Base-by-base conservation (phyloP, 2,329 filamentous ascomycete genomes). In the Colletotrichum sp. region DNA sequence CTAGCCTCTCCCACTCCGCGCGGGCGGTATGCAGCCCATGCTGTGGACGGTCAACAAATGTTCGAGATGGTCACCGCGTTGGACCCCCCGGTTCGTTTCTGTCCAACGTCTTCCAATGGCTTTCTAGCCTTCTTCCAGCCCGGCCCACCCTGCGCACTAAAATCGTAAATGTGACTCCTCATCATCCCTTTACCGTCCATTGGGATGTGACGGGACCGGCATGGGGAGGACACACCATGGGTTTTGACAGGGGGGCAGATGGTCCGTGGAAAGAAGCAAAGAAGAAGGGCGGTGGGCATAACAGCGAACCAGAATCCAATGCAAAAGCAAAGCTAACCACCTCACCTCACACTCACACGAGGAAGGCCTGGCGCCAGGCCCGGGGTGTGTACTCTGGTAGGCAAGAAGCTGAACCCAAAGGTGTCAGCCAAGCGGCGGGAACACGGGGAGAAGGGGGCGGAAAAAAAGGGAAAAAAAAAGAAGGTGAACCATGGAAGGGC, bases 201-300 rank as follows among this genome's bases (percentile, higher is more conserved):
- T 61, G 34, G 55, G 68, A 70, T 61, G 68, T 63, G 68, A 70
- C 26, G 36, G 57, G 55, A 60, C n/a, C 55, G 36, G 55, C 67
- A 69, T 60, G 68, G 68, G 68, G 55, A 52, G 43, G 43, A 52
- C 43, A 52, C 43, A 52, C 43, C n/a, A 52, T 10, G n/a, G 43
- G 43, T 52, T 52, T 52, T 52, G 43, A 52, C 43, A 52, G 43
- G 34, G 24, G 28, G 57, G 14, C 12, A 61, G 9, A 61, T 52
- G 48, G 65, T 21, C 43, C 43, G 57, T 69, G 67, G 57, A 16
- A 74, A 65, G 74, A 76, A 76, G 74, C 70, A 73, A 66, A 69
- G 52, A 75, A 75, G 61, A 76, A 76, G 55, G 72, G 74, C 74
- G 74, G 74, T 76, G 74, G 74, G 14, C 71, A 30, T 74, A 74